A percentile compares a stretch with the other conserved stretches of the same genome.
Evolutionary conservation across 441 rosid species (phyloP).

Genomic region (Raphanus hybrid): DNA sequence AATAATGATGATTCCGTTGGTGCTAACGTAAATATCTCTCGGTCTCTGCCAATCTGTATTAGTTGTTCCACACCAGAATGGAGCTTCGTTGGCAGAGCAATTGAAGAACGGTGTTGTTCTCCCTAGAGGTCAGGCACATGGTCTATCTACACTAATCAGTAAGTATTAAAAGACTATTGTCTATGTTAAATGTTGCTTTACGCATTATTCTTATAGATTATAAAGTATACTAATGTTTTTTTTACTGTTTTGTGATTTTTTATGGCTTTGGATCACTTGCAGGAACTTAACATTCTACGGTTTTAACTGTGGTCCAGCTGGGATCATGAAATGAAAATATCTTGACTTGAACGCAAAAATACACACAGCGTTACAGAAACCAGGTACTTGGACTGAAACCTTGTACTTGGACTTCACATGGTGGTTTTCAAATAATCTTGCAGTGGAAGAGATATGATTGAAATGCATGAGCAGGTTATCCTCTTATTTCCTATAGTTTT

Average conservation of each 20-base stretch:
- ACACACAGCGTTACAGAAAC: slow-evolving; percentile 78
- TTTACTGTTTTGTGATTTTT: background rate
- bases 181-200: background rate
- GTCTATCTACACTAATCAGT: slow-evolving; percentile 83
- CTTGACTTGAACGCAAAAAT: slow-evolving; percentile 70
- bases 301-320: slow-evolving; percentile 96
- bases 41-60: slow-evolving; percentile 55
- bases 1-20: too few species aligned
- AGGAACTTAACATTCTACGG: slow-evolving; percentile 77
- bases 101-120: slow-evolving; percentile 89
- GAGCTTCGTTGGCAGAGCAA: slow-evolving; percentile 50
- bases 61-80: slow-evolving; percentile 53
- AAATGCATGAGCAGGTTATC: slow-evolving; percentile 90
- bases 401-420: slow-evolving; percentile 45
- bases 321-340: slow-evolving; percentile 92
- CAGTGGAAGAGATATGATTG: slow-evolving; percentile 99
- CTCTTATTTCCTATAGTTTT: background rate
- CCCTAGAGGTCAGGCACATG: slow-evolving; percentile 81
- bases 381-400: slow-evolving; percentile 54
- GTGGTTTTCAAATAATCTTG: slow-evolving; percentile 97
- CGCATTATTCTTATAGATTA: background rate
- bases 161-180: slow-evolving; percentile 23
- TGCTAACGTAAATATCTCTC: too few species aligned
- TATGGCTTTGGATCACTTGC: slow-evolving; percentile 71
- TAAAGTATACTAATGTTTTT: background rate